phyloP scores from a whole-genome alignment of 2,329 filamentous ascomycete species.

The Curvularia sp. region DNA sequence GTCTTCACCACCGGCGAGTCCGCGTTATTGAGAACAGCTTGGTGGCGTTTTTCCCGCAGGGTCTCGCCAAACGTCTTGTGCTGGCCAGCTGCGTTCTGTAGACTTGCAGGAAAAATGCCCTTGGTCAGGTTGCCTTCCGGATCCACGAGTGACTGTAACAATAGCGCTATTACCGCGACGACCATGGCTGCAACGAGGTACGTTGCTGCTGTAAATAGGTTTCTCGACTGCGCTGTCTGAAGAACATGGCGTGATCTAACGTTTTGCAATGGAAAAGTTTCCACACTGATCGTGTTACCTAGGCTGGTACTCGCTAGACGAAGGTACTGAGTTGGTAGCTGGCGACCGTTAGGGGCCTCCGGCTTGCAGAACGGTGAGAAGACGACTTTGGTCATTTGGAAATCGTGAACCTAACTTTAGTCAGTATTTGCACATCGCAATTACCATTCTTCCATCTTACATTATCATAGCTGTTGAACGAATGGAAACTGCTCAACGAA shows the following conservation, averaged over 20 bases:
- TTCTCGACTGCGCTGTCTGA: constrained; percentile 60
- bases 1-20: constrained; percentile 38
- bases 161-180: constrained; percentile 67
- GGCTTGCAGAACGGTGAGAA: constrained; percentile 57
- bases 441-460: constrained; percentile 49
- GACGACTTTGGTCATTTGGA: constrained; percentile 64
- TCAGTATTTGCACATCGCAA: constrained; percentile 13
- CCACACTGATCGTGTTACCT: constrained; percentile 78
- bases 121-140: constrained; percentile 57
- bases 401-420: constrained; percentile 51
- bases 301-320: constrained; percentile 84
- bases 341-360: constrained; percentile 29
- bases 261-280: constrained; percentile 73
- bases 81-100: constrained; percentile 51
- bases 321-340: constrained; percentile 64
- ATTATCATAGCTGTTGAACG: constrained; percentile 61
- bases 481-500: constrained; percentile 57
- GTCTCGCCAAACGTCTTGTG: constrained; percentile 42
- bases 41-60: constrained; percentile 35
- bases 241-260: constrained; percentile 71
- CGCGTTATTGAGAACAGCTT: constrained; percentile 35
- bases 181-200: constrained; percentile 66
- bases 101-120: constrained; percentile 60
- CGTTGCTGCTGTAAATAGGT: constrained; percentile 61
- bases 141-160: constrained; percentile 67